Base-by-base conservation (phyloP, 768 basidiomycete genomes). In the Trametes elegans region DNA sequence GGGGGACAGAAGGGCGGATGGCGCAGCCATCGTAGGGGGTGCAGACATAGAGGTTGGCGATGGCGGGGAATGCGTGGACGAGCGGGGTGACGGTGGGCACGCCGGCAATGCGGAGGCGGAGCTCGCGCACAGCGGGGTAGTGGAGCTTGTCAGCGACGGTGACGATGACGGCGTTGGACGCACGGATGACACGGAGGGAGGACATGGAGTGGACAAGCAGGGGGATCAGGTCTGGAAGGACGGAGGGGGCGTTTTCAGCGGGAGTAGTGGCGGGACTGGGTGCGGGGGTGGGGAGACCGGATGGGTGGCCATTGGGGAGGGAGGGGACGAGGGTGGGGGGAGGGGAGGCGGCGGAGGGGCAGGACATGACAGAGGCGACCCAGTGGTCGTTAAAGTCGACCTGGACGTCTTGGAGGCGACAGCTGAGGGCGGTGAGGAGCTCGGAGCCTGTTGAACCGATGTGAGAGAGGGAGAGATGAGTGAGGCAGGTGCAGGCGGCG, bases 1-100 rank as follows among this genome's bases (percentile, higher is more conserved):
- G 21, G 13, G 18, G 42, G 10, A n/a, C n/a, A n/a, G n/a, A n/a
- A n/a, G n/a, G n/a, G 29, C 44, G 56, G 18, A 40, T 29, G 10
- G 49, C 43, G 31, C 43, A 57, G 13, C 56, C 56, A 31, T 57
- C 56, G 39, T 38, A 57, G 13, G 56, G 56, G 21, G 56, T 57
- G 44, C 52, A 57, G 16, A 57, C 56, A 32, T 57, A 57, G 1
- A 57, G 23, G 2, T 47, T 45, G 10, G 38, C 18, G 21, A 57
- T 18, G 21, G 18, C 29, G 7, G 56, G 56, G 44, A 57, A 57
- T 9, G 56, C 49, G 39, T 57, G 56, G 24, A 57, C 56, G 56
- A 57, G 56, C 24, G 56, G 49, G 14, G 50, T 52, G 3, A 57
- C 45, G 24, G 49, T 52, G 13, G 56, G 56, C 44, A 52, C 49